phyloP scores from a whole-genome alignment of 768 basidiomycete species.

The Tylopilus rubrobrunneus region DNA sequence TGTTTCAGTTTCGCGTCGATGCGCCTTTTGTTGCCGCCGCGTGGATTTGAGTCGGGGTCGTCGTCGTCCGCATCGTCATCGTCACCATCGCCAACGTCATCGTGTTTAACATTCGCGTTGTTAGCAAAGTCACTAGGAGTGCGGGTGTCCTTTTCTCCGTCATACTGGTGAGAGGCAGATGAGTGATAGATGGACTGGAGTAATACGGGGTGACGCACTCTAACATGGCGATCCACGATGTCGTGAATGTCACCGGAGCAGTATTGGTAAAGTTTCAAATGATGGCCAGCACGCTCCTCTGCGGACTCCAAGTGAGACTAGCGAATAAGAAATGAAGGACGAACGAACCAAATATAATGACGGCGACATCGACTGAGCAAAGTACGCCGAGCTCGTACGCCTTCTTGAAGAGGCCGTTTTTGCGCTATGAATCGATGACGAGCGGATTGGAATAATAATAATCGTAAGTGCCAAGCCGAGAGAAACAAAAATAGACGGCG shows the following conservation, averaged over 20 bases:
- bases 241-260: constrained; percentile 67
- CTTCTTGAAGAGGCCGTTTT: constrained; percentile 89
- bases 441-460: constrained; percentile 21
- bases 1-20: constrained; percentile 28
- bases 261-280: constrained; percentile 80
- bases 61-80: constrained; percentile 34
- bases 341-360: constrained; percentile 76
- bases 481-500: constrained; percentile 60
- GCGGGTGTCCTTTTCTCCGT: constrained; percentile 48
- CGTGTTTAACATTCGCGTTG: constrained; percentile 32
- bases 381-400: constrained; percentile 89
- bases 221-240: constrained; percentile 65
- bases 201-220: constrained; percentile 30
- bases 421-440: constrained; percentile 50
- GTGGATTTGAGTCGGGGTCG: constrained; percentile 26
- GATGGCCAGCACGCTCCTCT: constrained; percentile 79
- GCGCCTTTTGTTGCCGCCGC: constrained; percentile 19
- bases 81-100: constrained; percentile 38
- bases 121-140: constrained; percentile 47
- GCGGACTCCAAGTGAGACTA: constrained; percentile 16
- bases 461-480: constrained; percentile 36
- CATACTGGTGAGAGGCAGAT: constrained; percentile 34
- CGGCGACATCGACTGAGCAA: constrained; percentile 84
- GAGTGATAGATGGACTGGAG: constrained; percentile 10
- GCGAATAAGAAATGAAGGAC: constrained; percentile 2